Percentiles rank a stretch among this genome's conserved stretches.
phyloP scores from a whole-genome alignment of 2,329 filamentous ascomycete genomes.

The Aureobasidium sp. region DNA sequence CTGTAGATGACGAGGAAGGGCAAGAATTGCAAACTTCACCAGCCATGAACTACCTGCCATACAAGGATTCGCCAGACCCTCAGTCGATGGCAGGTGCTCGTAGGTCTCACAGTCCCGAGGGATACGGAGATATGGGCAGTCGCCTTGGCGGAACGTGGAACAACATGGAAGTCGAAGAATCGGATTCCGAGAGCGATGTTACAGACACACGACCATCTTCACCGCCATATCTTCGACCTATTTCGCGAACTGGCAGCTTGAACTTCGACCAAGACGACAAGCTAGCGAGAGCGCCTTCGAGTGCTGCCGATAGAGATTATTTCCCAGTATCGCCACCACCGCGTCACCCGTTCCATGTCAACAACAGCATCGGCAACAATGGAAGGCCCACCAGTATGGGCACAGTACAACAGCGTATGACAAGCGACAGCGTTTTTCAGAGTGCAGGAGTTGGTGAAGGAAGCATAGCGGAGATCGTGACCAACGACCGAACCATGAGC shows the following conservation, averaged over 20 bases:
- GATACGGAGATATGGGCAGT: constrained; percentile 10
- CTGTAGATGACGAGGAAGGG: constrained; percentile 45
- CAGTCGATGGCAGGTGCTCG: background rate
- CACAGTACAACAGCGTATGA: constrained; percentile 13
- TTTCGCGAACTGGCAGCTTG: constrained; percentile 14
- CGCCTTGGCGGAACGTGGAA: constrained; percentile 15
- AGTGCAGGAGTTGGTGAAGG: constrained; percentile 12
- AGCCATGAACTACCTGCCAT: constrained; percentile 24
- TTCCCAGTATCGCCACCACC: background rate
- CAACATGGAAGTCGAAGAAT: constrained; percentile 5
- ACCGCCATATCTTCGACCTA: constrained; percentile 13
- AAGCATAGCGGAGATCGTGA: constrained; percentile 12
- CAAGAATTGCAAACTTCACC: constrained; percentile 27
- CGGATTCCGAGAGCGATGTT: background rate
- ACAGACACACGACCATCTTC: constrained; percentile 1
- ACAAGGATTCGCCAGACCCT: constrained; percentile 22
- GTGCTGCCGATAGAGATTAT: constrained; percentile 4
- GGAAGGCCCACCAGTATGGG: constrained; percentile 15
- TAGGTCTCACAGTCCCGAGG: constrained; percentile 3
- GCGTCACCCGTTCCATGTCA: background rate
- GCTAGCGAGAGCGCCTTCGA: background rate
- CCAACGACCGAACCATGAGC: constrained; percentile 12
- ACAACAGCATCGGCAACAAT: background rate
- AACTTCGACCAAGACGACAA: constrained; percentile 2
- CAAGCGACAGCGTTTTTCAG: constrained; percentile 14